Base-by-base conservation (phyloP, 2,329 filamentous ascomycete genomes). In the Thelonectria olida region DNA sequence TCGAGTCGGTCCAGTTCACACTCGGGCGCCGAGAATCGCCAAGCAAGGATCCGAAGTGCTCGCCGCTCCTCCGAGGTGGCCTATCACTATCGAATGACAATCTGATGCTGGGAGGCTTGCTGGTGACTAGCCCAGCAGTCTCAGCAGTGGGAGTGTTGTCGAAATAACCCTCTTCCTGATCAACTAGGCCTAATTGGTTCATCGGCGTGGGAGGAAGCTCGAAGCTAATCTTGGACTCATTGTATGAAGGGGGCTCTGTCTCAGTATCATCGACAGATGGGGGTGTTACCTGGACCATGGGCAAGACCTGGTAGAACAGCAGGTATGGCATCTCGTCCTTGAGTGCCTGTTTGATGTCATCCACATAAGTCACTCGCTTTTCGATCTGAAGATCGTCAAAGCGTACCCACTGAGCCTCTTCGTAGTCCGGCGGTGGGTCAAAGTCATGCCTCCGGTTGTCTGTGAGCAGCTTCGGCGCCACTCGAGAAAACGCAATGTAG, bases 231-330 rank as follows among this genome's bases (percentile, higher is more conserved):
- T 81, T 81, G 8, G 82, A 82, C 54, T 86, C 83, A 48, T 83
- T 79, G 67, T 90, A 90, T 1, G 87, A 86, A 1, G 88, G 88
- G 3, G 87, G 88, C 31, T 82, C 82, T 2, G 76, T 76, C 28
- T 82, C 79, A 1, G 78, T 81, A 44, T 78, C 78, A 7, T 83
- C 81, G 0, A 80, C 79, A 5, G 84, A 83, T 12, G 80, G 78
- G 1, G 79, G 73, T 1, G 82, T 80, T 7, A 90, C 85, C 57
- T 94, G 91, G 27, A 92, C 87, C 71, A 96, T 93, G 0, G 95
- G 94, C 27, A 96, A 86, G 39, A 98, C 92, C 75, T 97, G 95
- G 73, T 97, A 99, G 76, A 98, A 98, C 0, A 99, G 82, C 7
- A 98, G 85, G 74, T 98, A 98, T 0, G 96, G 95, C 75, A 93